A percentile compares a stretch with the other conserved stretches of the same genome.
Evolutionary conservation across 768 basidiomycete species (phyloP).

Genomic region (Russula sp.): DNA sequence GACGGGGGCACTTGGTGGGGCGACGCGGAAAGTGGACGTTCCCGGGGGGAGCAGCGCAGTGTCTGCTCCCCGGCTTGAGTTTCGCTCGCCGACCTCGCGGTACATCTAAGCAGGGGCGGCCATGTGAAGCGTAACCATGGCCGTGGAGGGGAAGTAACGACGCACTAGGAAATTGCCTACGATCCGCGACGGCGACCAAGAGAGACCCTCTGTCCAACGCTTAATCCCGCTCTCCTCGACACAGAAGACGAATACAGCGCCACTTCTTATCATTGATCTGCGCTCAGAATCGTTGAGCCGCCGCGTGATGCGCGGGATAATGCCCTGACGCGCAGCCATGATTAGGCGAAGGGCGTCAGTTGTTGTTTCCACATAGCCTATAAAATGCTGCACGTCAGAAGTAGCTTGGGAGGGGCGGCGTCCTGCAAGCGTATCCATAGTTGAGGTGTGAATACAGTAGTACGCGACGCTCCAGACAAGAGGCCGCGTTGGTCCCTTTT

Average conservation of each 20-base stretch:
- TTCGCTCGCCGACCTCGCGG: constrained; percentile 69
- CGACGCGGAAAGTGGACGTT: constrained; percentile 22
- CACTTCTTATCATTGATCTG: constrained; percentile 43
- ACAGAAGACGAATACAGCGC: constrained; percentile 82
- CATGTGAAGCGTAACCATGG: constrained; percentile 6
- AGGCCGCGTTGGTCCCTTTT: constrained; percentile 19
- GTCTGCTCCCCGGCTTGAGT: constrained; percentile 26
- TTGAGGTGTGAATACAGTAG: constrained; percentile 12
- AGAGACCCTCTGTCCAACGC: constrained; percentile 73
- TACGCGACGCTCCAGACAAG: constrained; percentile 16
- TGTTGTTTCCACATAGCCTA: constrained; percentile 77
- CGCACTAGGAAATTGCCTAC: constrained; percentile 79
- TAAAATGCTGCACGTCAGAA: constrained; percentile 49
- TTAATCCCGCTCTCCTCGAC: constrained; percentile 87
- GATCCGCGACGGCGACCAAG: constrained; percentile 83
- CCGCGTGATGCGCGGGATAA: constrained; percentile 78
- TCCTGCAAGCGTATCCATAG: constrained; percentile 4
- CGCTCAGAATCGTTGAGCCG: constrained; percentile 80
- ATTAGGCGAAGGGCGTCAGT: constrained; percentile 77
- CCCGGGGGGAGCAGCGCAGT: constrained; percentile 14
- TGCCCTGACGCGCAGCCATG: constrained; percentile 72
- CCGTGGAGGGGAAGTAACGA: constrained; percentile 2
- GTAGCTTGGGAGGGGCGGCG: constrained; percentile 20
- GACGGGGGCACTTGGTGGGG: constrained; percentile 11
- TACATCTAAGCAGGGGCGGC: constrained; percentile 50